Evolutionary conservation across 1,284 basidiomycete species (phyloP).

Genomic region (Malassezia obtusa): DNA sequence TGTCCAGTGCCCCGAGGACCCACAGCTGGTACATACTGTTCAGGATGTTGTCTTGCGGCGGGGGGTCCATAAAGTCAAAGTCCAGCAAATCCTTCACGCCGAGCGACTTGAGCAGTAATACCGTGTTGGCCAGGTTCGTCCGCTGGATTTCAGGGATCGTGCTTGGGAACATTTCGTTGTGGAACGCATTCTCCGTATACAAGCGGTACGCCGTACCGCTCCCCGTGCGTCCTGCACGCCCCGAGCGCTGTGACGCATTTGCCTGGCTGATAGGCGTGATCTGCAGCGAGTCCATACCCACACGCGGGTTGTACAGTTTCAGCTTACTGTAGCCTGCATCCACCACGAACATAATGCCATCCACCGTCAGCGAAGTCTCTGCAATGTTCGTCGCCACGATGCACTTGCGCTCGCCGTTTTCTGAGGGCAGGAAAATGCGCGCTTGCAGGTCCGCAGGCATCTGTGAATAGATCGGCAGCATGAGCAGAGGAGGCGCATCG

Average conservation of each 20-base stretch:
- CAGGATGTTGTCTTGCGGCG: constrained; percentile 54
- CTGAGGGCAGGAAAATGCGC: constrained; percentile 88
- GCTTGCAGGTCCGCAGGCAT: constrained; percentile 99
- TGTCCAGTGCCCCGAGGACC: constrained; percentile 94
- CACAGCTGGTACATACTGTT: constrained; percentile 99
- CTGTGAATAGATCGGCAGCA: constrained; percentile 95
- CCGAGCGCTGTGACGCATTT: constrained; percentile 88
- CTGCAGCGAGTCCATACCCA: constrained; percentile 97
- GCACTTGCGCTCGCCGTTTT: constrained; percentile 88
- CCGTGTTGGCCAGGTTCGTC: constrained; percentile 93
- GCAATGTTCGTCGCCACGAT: constrained; percentile 99
- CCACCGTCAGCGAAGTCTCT: constrained; percentile 87
- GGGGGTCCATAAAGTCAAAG: constrained; percentile 98
- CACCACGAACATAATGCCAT: constrained; percentile 93
- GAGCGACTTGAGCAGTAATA: constrained; percentile 83
- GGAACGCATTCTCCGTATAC: constrained; percentile 90
- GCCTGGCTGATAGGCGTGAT: constrained; percentile 94
- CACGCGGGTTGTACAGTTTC: constrained; percentile 97
- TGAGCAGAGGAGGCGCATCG: constrained; percentile 71
- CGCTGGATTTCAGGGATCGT: constrained; percentile 97
- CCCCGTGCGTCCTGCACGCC: constrained; percentile 90
- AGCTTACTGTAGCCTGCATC: constrained; percentile 94
- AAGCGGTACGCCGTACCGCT: constrained; percentile 77
- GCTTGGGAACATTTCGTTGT: constrained; percentile 90
- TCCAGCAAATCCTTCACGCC: constrained; percentile 90